Conservation (phyloP, 1,139 yeast genomes). For the Kodamaea suecica region DNA sequence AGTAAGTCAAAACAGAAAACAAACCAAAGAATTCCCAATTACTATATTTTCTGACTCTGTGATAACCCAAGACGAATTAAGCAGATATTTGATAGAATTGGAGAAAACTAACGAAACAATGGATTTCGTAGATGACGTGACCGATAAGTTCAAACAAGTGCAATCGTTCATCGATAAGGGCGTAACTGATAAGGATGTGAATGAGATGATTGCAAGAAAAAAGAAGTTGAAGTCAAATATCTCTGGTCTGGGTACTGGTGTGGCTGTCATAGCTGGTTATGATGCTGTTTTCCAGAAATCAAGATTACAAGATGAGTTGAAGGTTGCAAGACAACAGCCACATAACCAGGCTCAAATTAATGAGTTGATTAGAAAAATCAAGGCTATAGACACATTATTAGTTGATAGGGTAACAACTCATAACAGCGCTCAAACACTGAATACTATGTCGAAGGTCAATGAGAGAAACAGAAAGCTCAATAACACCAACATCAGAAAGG, state of each 20-base stretch:
- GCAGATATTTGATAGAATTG: constrained; percentile 61
- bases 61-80: constrained; percentile 66
- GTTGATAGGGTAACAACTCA: constrained; percentile 22
- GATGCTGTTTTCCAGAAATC: constrained; percentile 80
- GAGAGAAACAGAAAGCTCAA: constrained; percentile 82
- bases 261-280: constrained; percentile 35
- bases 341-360: constrained; percentile 52
- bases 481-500: constrained; percentile 71
- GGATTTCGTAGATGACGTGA: constrained; percentile 67
- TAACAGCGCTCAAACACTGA: constrained; percentile 16
- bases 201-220: constrained; percentile 66
- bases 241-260: constrained; percentile 49
- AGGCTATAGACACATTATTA: constrained; percentile 30
- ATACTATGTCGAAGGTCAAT: constrained; percentile 60
- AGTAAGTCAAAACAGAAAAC: constrained; percentile 64
- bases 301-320: constrained; percentile 67
- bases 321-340: constrained; percentile 65
- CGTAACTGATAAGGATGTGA: constrained; percentile 73
- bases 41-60: constrained; percentile 76
- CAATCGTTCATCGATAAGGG: constrained; percentile 59
- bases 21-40: constrained; percentile 71
- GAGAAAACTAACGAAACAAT: constrained; percentile 55
- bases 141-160: constrained; percentile 61
- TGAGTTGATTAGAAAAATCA: constrained; percentile 49
- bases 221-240: constrained; percentile 50